A percentile compares a stretch with the other conserved stretches of the same genome.
phyloP scores from a whole-genome alignment of 495 filamentous ascomycete species.

The Hyaloscypha variabilis region DNA sequence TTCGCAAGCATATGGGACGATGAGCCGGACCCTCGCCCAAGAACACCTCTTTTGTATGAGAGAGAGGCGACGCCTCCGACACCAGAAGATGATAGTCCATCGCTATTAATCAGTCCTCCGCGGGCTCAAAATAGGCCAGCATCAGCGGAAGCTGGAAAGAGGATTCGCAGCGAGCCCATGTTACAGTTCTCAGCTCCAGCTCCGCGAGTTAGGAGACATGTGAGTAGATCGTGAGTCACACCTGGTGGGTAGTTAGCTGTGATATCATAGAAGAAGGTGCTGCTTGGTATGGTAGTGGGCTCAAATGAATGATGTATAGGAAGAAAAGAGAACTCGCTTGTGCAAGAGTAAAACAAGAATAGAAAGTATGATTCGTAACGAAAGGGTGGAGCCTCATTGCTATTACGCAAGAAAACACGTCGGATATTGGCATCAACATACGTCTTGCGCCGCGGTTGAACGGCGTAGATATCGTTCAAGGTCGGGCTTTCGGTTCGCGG shows the following conservation, averaged over 20 bases:
- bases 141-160: slow-evolving; percentile 13
- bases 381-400: no score
- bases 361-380: no score
- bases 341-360: no score
- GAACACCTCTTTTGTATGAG: slow-evolving; percentile 11
- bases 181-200: slow-evolving; percentile 16
- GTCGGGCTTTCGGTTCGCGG: no score
- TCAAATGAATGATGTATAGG: no score
- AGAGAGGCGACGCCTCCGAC: slow-evolving; percentile 11
- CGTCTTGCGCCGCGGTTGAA: no score
- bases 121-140: background rate
- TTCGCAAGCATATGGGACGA: slow-evolving; percentile 8
- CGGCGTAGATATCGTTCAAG: no score
- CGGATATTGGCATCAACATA: no score
- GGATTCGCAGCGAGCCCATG: slow-evolving; percentile 22
- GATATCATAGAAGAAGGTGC: no score
- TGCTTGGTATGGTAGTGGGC: no score
- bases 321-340: no score
- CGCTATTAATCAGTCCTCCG: slow-evolving; percentile 1
- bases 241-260: background rate
- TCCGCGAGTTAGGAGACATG: slow-evolving; percentile 20
- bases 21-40: background rate
- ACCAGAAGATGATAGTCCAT: slow-evolving; percentile 1
- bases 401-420: no score
- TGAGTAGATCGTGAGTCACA: slow-evolving; percentile 16